phyloP scores from a whole-genome alignment of 306 rosid species.

The Potentilla sterilis region DNA sequence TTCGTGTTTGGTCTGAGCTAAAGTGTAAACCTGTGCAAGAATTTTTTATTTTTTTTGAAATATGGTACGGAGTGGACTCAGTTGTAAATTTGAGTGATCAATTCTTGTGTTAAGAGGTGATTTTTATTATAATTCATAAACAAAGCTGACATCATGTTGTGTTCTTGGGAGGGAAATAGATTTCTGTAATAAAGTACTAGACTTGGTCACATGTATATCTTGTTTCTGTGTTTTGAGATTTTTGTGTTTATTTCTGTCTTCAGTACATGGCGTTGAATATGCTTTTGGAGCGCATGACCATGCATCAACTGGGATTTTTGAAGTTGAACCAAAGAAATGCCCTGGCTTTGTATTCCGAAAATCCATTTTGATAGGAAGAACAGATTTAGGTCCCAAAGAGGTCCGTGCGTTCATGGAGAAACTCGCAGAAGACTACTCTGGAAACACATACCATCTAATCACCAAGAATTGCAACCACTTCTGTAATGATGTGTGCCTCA shows the following conservation, averaged over 20 bases:
- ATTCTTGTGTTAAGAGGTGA: neutral
- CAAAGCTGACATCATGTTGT: constrained; percentile 3
- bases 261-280: constrained; percentile 87
- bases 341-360: constrained; percentile 94
- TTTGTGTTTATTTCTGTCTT: constrained; percentile 7
- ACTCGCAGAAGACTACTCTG: constrained; percentile 69
- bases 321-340: constrained; percentile 82
- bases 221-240: neutral
- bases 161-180: neutral
- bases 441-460: constrained; percentile 83
- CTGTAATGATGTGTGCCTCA: constrained; percentile 67
- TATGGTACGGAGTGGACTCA: neutral
- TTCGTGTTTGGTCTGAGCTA: too few relatives aligned
- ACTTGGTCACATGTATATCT: neutral
- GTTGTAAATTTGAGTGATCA: neutral
- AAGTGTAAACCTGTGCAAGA: too few relatives aligned
- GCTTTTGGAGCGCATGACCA: constrained; percentile 96
- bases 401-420: constrained; percentile 72
- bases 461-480: constrained; percentile 94
- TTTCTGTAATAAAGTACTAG: constrained; percentile 9
- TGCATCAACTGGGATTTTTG: constrained; percentile 75
- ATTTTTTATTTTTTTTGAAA: too few relatives aligned
- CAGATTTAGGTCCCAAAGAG: constrained; percentile 65
- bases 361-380: constrained; percentile 73
- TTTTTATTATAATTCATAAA: neutral